Percentiles rank a stretch among this genome's conserved stretches.
Evolutionary conservation across 2,329 filamentous ascomycete genomes (phyloP).

Genomic region (Monosporascus sp.): DNA sequence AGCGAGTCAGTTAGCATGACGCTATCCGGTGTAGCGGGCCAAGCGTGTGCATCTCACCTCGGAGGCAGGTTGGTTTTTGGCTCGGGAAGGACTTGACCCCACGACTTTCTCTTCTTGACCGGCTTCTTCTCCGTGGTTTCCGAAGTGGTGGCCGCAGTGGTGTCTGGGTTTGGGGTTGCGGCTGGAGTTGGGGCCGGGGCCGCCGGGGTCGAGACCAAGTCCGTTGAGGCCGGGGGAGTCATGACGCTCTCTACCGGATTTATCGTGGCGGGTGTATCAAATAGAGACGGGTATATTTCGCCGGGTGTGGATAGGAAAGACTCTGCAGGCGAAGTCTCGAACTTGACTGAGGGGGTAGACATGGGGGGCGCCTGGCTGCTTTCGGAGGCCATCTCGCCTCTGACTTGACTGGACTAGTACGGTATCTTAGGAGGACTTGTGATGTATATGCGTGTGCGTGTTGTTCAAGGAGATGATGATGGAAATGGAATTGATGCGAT

Average conservation of each 20-base stretch:
- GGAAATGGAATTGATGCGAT: conserved; percentile 5
- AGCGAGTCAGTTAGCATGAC: conserved; percentile 3
- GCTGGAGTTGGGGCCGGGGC: conserved; percentile 3
- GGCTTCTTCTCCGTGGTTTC: conserved; percentile 56
- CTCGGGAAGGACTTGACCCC: conserved; percentile 94
- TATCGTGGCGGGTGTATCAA: conserved; percentile 35
- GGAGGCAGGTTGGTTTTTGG: conserved; percentile 95
- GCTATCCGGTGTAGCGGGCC: conserved; percentile 16
- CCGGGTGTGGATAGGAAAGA: conserved; percentile 48
- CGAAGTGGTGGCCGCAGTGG: conserved; percentile 15
- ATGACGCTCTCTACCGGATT: conserved; percentile 43
- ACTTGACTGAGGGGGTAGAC: conserved; percentile 42
- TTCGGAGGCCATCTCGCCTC: conserved; percentile 36
- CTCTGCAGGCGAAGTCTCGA: conserved; percentile 50
- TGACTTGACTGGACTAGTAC: conserved; percentile 2
- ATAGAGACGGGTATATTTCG: conserved; percentile 46
- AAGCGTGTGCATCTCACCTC: conserved; percentile 49
- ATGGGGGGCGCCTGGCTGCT: conserved; percentile 24
- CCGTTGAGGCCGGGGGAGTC: conserved; percentile 39
- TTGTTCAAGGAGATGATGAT: conserved; percentile 3
- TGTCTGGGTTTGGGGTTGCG: conserved; percentile 11
- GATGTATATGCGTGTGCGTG: not conserved
- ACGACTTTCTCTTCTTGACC: conserved; percentile 93
- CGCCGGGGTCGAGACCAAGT: conserved; percentile 12
- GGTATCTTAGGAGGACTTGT: conserved; percentile 12